phyloP scores from a whole-genome alignment of 768 basidiomycete genomes.

The Solioccasus polychromus region DNA sequence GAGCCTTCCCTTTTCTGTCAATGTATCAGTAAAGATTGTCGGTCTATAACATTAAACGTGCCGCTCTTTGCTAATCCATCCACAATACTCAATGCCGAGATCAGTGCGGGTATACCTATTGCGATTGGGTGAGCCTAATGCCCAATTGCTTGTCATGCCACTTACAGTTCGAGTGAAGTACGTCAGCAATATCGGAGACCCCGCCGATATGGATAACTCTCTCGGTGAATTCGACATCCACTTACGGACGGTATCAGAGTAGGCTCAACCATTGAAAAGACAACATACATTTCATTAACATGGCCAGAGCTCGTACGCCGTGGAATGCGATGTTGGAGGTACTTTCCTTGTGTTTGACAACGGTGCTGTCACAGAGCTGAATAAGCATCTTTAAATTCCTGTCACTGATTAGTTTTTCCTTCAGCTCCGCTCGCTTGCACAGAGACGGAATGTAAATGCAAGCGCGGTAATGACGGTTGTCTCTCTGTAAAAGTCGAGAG shows the following conservation, averaged over 20 bases:
- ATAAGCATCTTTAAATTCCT: slow-evolving; percentile 19
- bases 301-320: slow-evolving; percentile 24
- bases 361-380: slow-evolving; percentile 12
- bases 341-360: slow-evolving; percentile 13
- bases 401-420: slow-evolving; percentile 11
- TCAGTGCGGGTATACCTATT: slow-evolving; percentile 19
- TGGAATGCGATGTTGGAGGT: slow-evolving; percentile 20
- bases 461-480: slow-evolving; percentile 14
- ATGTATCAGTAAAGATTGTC: neutral
- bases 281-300: slow-evolving; percentile 23
- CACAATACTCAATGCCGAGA: slow-evolving; percentile 21
- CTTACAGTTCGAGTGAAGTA: slow-evolving; percentile 19
- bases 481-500: slow-evolving; percentile 11
- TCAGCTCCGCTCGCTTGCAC: slow-evolving; percentile 19
- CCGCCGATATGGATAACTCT: slow-evolving; percentile 14
- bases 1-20: slow-evolving; percentile 8
- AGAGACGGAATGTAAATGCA: slow-evolving; percentile 30
- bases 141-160: neutral
- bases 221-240: slow-evolving; percentile 11
- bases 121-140: neutral
- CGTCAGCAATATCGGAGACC: slow-evolving; percentile 17
- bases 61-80: slow-evolving; percentile 13
- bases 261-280: neutral
- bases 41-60: slow-evolving; percentile 1
- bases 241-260: slow-evolving; percentile 4